Evolutionary conservation across 2,329 filamentous ascomycete genomes (phyloP).

Genomic region (Fusarium algeriense): DNA sequence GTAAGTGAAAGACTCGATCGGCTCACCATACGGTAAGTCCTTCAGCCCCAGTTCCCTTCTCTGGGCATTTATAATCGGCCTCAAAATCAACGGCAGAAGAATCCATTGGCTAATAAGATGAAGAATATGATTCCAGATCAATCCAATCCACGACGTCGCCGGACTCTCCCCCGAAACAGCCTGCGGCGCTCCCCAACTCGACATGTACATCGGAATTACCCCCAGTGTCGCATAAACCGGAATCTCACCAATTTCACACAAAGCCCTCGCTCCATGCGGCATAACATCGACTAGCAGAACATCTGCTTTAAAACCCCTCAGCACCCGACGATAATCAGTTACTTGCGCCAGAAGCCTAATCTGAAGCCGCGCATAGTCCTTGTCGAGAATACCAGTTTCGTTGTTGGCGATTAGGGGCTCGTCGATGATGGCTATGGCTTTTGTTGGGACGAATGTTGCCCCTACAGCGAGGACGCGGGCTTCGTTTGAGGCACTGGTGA

Average conservation of each 20-base stretch:
- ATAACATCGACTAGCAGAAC: conserved; percentile 55
- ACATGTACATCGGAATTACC: conserved; percentile 55
- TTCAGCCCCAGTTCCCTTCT: conserved; percentile 47
- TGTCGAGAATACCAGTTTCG: conserved; percentile 51
- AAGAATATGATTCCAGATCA: conserved; percentile 46
- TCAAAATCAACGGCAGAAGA: conserved; percentile 45
- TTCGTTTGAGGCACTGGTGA: conserved; percentile 52
- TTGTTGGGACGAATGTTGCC: conserved; percentile 51
- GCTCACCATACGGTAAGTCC: conserved; percentile 47
- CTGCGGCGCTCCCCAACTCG: conserved; percentile 46
- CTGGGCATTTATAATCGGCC: conserved; percentile 49
- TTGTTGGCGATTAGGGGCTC: conserved; percentile 45
- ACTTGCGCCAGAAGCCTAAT: conserved; percentile 52
- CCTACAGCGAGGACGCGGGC: conserved; percentile 51
- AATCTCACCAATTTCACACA: conserved; percentile 52
- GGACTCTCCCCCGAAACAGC: conserved; percentile 51
- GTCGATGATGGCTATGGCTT: conserved; percentile 49
- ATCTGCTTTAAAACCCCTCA: conserved; percentile 49
- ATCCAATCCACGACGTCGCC: conserved; percentile 43
- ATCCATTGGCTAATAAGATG: conserved; percentile 48
- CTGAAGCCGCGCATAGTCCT: conserved; percentile 42
- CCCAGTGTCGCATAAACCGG: conserved; percentile 55
- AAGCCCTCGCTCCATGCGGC: conserved; percentile 53
- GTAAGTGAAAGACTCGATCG: conserved; percentile 51
- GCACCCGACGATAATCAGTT: conserved; percentile 51